These are phyloP conservation scores for Hericium rajendrae DNA, from an alignment of 768 basidiomycete genomes.

Conservation along the genomic window DNA sequence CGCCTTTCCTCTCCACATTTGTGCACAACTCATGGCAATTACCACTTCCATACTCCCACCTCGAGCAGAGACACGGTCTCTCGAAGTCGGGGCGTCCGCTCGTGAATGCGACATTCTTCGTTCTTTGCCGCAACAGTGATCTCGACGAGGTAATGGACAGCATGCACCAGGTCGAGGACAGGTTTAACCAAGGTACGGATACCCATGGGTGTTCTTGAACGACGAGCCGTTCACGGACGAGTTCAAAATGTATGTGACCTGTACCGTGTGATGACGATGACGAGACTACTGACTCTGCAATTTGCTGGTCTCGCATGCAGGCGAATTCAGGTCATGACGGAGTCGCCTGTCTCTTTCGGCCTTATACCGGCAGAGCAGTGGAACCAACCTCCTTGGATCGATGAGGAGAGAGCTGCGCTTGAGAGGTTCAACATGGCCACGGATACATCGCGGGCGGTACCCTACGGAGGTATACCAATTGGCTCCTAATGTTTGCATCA, in stretches of 20 bases:
- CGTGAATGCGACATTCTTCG: constrained; percentile 26
- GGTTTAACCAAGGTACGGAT: constrained; percentile 75
- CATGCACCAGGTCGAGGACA: constrained; percentile 73
- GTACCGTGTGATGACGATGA: neutral
- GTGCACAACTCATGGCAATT: too few relatives aligned
- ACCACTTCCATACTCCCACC: too few relatives aligned
- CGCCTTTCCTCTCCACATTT: too few relatives aligned
- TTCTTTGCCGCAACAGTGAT: constrained; percentile 63
- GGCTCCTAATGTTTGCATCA: neutral
- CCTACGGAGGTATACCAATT: constrained; percentile 1
- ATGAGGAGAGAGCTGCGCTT: constrained; percentile 36
- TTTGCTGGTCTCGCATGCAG: constrained; percentile 8
- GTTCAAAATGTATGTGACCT: constrained; percentile 49
- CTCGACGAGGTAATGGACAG: constrained; percentile 48
- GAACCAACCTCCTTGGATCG: constrained; percentile 42
- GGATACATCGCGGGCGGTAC: constrained; percentile 4
- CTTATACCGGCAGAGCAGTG: constrained; percentile 38
- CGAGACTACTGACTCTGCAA: neutral
- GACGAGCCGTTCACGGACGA: constrained; percentile 69
- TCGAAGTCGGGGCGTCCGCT: constrained; percentile 1
- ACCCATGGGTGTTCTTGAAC: constrained; percentile 87
- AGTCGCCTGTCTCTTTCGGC: constrained; percentile 27
- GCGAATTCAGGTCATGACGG: constrained; percentile 22
- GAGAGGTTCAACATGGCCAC: constrained; percentile 32
- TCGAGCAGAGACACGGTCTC: too few relatives aligned